Evolutionary conservation across 75 land plant species (phyloP).

Genomic region (Selaginella tamariscina): DNA sequence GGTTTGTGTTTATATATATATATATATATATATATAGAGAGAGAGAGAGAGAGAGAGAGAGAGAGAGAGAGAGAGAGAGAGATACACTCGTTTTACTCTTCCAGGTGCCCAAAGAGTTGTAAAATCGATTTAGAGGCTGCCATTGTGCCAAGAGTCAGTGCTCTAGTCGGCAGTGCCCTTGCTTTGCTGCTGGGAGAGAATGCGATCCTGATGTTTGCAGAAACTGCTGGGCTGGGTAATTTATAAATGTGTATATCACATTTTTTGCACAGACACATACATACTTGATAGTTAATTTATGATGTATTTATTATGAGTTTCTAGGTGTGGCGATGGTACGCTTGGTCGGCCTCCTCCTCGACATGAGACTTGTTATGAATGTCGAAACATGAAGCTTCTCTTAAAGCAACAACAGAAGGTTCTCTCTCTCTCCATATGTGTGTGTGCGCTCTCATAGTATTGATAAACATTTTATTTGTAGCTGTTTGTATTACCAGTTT

Average conservation of each 20-base stretch:
- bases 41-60: no score
- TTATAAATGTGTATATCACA: background rate
- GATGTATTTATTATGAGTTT: conserved; percentile 11
- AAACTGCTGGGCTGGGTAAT: conserved; percentile 99
- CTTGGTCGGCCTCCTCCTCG: conserved; percentile 62
- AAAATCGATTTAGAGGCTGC: conserved; percentile 97
- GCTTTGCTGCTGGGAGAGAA: conserved; percentile 98
- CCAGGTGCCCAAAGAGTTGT: conserved; percentile 88
- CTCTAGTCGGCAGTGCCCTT: conserved; percentile 94
- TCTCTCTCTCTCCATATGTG: conserved; percentile 13
- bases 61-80: no score
- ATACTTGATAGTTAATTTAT: background rate
- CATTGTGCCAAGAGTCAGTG: conserved; percentile 99
- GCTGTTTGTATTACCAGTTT: no score
- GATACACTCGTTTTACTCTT: background rate
- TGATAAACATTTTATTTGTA: no score
- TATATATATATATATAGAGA: no score
- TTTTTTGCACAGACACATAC: background rate
- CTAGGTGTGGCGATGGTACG: conserved; percentile 94
- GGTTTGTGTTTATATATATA: no score
- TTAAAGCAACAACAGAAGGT: conserved; percentile 96
- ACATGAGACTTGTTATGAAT: conserved; percentile 77
- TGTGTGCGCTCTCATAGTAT: background rate
- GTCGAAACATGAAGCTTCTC: conserved; percentile 96
- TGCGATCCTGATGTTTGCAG: conserved; percentile 99